A percentile compares a stretch with the other conserved stretches of the same genome.
Conservation (phyloP, 805 yeast genomes). For the Saccharomycopsis fodiens region DNA sequence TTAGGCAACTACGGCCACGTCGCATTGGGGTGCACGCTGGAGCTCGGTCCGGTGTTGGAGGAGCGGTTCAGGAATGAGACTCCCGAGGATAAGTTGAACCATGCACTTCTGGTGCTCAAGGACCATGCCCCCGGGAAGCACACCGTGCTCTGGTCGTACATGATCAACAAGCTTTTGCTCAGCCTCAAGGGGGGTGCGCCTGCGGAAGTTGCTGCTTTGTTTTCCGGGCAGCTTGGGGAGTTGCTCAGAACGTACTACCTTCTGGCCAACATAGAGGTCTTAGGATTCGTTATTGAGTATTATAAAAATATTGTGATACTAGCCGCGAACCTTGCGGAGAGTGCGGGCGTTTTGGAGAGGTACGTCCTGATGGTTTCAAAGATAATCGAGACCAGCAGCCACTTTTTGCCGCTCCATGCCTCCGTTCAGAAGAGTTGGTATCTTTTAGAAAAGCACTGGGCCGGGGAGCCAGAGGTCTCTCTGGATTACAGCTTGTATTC, state of each 20-base stretch:
- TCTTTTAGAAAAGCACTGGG: not conserved
- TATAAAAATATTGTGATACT: slow-evolving; percentile 7
- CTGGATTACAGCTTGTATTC: slow-evolving; percentile 6
- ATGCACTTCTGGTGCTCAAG: not conserved
- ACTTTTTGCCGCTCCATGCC: not conserved
- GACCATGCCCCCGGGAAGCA: slow-evolving; percentile 4
- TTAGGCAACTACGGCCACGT: not conserved
- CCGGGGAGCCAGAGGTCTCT: not conserved
- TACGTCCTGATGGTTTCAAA: not conserved
- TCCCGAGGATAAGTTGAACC: not conserved
- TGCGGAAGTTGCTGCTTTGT: slow-evolving; percentile 1
- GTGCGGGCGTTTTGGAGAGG: not conserved
- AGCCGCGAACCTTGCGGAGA: not conserved
- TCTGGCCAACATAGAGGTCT: slow-evolving; percentile 1
- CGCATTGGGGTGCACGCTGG: not conserved
- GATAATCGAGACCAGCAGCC: not conserved
- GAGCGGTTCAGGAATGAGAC: not conserved
- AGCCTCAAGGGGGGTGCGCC: not conserved
- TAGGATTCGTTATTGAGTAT: slow-evolving; percentile 2
- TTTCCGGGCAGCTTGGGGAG: not conserved
- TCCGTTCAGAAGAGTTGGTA: not conserved
- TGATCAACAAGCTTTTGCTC: slow-evolving; percentile 8
- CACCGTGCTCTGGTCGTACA: slow-evolving; percentile 12
- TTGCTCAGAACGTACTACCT: slow-evolving; percentile 2
- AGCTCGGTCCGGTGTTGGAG: not conserved